Percentiles rank a stretch among this genome's conserved stretches.
These are phyloP conservation scores for Botrytis elliptica DNA, from an alignment of 2,329 filamentous ascomycete genomes.

Conservation along the genomic window DNA sequence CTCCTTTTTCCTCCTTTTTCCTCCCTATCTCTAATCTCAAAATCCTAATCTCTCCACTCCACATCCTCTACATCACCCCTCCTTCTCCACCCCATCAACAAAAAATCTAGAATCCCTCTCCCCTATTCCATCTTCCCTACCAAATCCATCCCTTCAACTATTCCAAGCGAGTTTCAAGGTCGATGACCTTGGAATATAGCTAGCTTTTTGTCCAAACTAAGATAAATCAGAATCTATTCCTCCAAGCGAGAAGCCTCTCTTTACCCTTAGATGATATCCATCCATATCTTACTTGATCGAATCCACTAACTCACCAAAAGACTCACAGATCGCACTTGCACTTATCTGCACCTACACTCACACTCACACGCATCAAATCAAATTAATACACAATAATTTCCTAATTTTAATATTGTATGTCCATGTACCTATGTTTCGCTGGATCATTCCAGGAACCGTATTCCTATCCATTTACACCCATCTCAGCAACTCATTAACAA, in stretches of 20 bases:
- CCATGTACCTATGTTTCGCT: slow-evolving; percentile 6
- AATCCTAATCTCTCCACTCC: too few species aligned
- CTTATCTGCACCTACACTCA: too few species aligned
- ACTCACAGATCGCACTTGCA: not conserved
- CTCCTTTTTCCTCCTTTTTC: too few species aligned
- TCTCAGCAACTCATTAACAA: slow-evolving; percentile 10
- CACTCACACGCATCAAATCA: not conserved
- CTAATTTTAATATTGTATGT: slow-evolving; percentile 11
- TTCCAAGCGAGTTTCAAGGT: not conserved
- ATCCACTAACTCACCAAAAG: not conserved
- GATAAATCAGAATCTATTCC: not conserved
- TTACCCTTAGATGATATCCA: not conserved
- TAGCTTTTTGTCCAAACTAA: not conserved
- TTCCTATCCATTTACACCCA: slow-evolving; percentile 16
- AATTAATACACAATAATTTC: not conserved
- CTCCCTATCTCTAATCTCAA: too few species aligned
- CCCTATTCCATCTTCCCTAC: too few species aligned
- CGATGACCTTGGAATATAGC: not conserved
- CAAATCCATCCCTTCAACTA: too few species aligned
- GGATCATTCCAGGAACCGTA: not conserved
- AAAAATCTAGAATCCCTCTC: too few species aligned
- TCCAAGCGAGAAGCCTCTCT: not conserved
- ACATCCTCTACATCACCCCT: too few species aligned
- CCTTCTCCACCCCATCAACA: too few species aligned
- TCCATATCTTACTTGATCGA: not conserved